Percentiles rank a stretch among this genome's conserved stretches.
Conservation (phyloP, 2,329 filamentous ascomycete genomes). For the Zasmidium cellare region DNA sequence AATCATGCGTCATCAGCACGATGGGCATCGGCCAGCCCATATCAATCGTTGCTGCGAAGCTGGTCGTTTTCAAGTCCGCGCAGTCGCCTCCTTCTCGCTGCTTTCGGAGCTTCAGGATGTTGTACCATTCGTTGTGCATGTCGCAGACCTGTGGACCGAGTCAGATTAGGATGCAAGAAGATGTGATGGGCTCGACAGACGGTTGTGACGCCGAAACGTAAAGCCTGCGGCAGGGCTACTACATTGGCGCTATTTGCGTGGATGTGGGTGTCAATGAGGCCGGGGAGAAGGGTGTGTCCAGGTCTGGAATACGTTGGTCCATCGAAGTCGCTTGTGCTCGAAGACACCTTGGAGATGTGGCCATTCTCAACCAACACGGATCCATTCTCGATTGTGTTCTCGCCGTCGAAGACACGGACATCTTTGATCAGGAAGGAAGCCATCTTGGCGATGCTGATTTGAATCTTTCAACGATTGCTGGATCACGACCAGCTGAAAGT, state of each 20-base stretch:
- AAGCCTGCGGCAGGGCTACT: slow-evolving; percentile 43
- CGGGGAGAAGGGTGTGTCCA: slow-evolving; percentile 50
- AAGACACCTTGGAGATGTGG: slow-evolving; percentile 37
- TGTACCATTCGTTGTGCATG: slow-evolving; percentile 38
- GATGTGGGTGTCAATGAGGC: slow-evolving; percentile 54
- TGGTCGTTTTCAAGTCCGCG: slow-evolving; percentile 52
- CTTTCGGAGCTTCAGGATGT: slow-evolving; percentile 35
- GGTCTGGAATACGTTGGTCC: slow-evolving; percentile 43
- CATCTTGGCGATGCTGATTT: slow-evolving; percentile 14
- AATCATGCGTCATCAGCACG: slow-evolving; percentile 41
- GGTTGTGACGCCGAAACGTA: slow-evolving; percentile 54
- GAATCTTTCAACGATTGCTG: neutral
- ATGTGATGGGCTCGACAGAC: slow-evolving; percentile 41
- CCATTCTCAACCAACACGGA: slow-evolving; percentile 44
- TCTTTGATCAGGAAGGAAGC: slow-evolving; percentile 42
- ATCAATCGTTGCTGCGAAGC: slow-evolving; percentile 51
- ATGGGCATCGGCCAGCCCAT: slow-evolving; percentile 54
- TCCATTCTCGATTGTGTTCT: slow-evolving; percentile 42
- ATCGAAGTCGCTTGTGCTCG: slow-evolving; percentile 13
- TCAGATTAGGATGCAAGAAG: neutral
- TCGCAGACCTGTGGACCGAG: slow-evolving; percentile 34
- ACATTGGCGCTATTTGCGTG: slow-evolving; percentile 46
- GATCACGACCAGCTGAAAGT: too few relatives aligned
- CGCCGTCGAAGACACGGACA: slow-evolving; percentile 51
- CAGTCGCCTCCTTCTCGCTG: slow-evolving; percentile 36